A percentile compares a stretch with the other conserved stretches of the same genome.
Evolutionary conservation across 2,329 filamentous ascomycete species (phyloP).

Genomic region (Xylariaceae sp.): DNA sequence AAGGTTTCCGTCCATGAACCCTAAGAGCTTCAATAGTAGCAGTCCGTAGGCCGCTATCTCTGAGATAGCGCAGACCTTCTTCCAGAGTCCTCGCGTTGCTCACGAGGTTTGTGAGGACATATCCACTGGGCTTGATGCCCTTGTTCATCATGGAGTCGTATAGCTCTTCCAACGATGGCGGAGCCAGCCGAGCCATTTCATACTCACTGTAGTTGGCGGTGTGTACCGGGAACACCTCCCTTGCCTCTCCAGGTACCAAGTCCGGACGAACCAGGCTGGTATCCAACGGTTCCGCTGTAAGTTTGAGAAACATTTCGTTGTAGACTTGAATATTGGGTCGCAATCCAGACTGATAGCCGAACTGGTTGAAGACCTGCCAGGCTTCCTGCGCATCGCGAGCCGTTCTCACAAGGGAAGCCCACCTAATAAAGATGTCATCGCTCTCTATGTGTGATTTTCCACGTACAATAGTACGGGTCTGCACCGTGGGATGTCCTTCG

Average conservation of each 20-base stretch:
- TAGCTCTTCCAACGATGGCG: slow-evolving; percentile 54
- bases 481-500: slow-evolving; percentile 51
- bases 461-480: slow-evolving; percentile 36
- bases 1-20: slow-evolving; percentile 14
- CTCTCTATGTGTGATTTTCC: too few relatives aligned
- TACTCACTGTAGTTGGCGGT: slow-evolving; percentile 57
- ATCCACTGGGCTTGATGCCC: slow-evolving; percentile 44
- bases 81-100: slow-evolving; percentile 44
- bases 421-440: slow-evolving; percentile 28
- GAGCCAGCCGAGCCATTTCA: slow-evolving; percentile 56
- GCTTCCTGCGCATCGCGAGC: slow-evolving; percentile 59
- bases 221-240: slow-evolving; percentile 50
- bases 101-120: slow-evolving; percentile 52
- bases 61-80: slow-evolving; percentile 46
- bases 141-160: slow-evolving; percentile 53
- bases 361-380: slow-evolving; percentile 39
- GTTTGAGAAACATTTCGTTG: slow-evolving; percentile 55
- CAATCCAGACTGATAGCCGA: slow-evolving; percentile 15
- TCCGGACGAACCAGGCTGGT: slow-evolving; percentile 20
- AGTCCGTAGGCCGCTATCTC: slow-evolving; percentile 36
- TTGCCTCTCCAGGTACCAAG: slow-evolving; percentile 54
- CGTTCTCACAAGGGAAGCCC: slow-evolving; percentile 53
- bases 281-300: slow-evolving; percentile 36
- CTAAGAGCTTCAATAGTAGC: slow-evolving; percentile 20
- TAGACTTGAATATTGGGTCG: slow-evolving; percentile 47